Base-by-base conservation (phyloP, 2,329 filamentous ascomycete genomes). In the Epichloe sp. region DNA sequence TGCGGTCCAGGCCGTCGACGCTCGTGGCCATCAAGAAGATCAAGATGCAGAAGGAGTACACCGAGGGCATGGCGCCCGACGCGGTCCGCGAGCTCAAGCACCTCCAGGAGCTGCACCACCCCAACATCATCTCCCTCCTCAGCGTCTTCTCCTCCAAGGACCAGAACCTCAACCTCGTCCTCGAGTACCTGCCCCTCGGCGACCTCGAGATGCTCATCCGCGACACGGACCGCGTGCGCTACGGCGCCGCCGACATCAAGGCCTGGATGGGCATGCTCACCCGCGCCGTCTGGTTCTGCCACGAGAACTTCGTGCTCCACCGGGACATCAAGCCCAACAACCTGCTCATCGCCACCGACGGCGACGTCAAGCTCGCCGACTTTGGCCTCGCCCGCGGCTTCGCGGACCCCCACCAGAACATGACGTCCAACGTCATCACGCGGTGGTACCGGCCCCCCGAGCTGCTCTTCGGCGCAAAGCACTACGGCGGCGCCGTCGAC, bases 281-380 rank as follows among this genome's bases (percentile, higher is more conserved):
- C 31, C 83, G 91, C 42, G 93, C 86, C 26, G 82, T 97, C 31
- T 95, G 88, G 84, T 98, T 95, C 74, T 97, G 93, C 68, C 93
- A 98, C 68, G 87, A 90, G 64, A 94, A 93, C 66, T 91, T 85
- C 60, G 80, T 98, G 17, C 77, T 98, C 34, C 93, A 98, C 70
- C 87, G 93, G 60, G 93, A 98, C 73, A 97, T 98, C 74, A 98
- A 98, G 71, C 91, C 91, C 46, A 97, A 97, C 78, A 98, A 98
- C 72, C 73, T 97, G 68, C 77, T 98, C 53, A 95, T 98, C 60
- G 89, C 89, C 21, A 86, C 88, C 42, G 87, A 95, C 64, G 91
- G 93, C 47, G 87, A 91, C 62, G 82, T 98, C 63, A 97, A 97
- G 67, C 80, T 98, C 48, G 93, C 91, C 37, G 93, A 98, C 84